A percentile compares a stretch with the other conserved stretches of the same genome.
These are phyloP conservation scores for Aspergillus egyptiacus DNA, from an alignment of 495 filamentous ascomycete species.

Conservation along the genomic window DNA sequence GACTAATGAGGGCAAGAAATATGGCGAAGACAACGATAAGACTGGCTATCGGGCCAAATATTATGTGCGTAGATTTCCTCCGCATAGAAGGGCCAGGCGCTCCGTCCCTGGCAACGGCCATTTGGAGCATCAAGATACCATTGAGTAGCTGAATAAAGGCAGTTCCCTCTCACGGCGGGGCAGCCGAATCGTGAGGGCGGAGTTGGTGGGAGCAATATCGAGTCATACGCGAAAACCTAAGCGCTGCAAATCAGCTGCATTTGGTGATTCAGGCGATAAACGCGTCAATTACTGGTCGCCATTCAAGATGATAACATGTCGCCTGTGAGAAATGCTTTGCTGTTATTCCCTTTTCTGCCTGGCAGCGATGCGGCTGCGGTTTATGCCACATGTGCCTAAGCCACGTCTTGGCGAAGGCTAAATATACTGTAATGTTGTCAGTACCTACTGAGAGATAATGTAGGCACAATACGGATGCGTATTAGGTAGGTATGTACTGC, in stretches of 20 bases:
- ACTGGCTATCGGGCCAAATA: constrained; percentile 56
- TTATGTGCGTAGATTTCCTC: constrained; percentile 53
- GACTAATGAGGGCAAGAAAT: constrained; percentile 48
- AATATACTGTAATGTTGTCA: too few relatives aligned
- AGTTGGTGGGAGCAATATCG: constrained; percentile 1
- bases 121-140: background rate
- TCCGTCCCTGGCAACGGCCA: background rate
- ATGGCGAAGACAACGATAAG: constrained; percentile 50
- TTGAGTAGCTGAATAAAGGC: background rate
- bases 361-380: too few relatives aligned
- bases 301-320: too few relatives aligned
- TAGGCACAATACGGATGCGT: too few relatives aligned
- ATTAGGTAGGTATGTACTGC: too few relatives aligned
- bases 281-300: too few relatives aligned
- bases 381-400: too few relatives aligned
- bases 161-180: constrained; percentile 9
- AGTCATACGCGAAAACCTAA: constrained; percentile 5
- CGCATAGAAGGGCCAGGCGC: constrained; percentile 45
- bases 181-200: constrained; percentile 12
- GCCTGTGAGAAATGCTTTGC: too few relatives aligned
- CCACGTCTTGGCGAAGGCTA: too few relatives aligned
- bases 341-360: too few relatives aligned
- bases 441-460: too few relatives aligned
- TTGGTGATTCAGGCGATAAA: too few relatives aligned
- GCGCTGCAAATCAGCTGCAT: background rate